These are phyloP conservation scores for Flaveria brownii DNA, from an alignment of 129 eudicot species.

Conservation along the genomic window DNA sequence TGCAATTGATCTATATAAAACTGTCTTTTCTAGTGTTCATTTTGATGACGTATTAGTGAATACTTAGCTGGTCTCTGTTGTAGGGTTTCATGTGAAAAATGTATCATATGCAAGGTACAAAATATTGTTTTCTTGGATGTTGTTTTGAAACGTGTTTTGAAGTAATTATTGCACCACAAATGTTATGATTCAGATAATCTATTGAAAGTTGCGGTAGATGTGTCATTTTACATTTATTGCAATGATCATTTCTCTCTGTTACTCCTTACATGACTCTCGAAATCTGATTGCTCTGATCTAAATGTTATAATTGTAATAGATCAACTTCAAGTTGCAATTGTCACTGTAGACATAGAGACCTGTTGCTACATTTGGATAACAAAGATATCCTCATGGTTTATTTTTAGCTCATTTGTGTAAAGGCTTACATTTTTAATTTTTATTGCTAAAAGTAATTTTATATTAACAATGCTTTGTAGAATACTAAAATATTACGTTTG, in stretches of 20 bases:
- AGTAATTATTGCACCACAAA: neutral
- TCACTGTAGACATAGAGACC: neutral
- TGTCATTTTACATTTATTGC: neutral
- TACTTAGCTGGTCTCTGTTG: neutral
- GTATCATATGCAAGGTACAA: neutral
- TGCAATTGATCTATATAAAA: neutral
- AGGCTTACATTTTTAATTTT: neutral
- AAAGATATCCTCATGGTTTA: neutral
- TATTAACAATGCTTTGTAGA: neutral
- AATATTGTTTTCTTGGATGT: neutral
- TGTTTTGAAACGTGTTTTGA: neutral
- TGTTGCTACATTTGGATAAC: conserved; percentile 8
- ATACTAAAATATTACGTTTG: neutral
- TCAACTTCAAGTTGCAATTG: conserved; percentile 8
- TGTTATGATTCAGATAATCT: neutral
- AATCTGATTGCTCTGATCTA: neutral
- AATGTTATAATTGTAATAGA: neutral
- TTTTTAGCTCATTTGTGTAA: neutral
- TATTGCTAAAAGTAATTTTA: neutral
- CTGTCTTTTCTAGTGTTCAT: neutral
- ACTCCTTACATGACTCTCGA: neutral
- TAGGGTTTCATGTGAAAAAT: neutral
- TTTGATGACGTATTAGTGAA: neutral
- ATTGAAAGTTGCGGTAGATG: neutral
- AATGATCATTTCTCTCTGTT: neutral